Evolutionary conservation across 495 filamentous ascomycete species (phyloP).

Genomic region (Xanthoparmelia taractica): DNA sequence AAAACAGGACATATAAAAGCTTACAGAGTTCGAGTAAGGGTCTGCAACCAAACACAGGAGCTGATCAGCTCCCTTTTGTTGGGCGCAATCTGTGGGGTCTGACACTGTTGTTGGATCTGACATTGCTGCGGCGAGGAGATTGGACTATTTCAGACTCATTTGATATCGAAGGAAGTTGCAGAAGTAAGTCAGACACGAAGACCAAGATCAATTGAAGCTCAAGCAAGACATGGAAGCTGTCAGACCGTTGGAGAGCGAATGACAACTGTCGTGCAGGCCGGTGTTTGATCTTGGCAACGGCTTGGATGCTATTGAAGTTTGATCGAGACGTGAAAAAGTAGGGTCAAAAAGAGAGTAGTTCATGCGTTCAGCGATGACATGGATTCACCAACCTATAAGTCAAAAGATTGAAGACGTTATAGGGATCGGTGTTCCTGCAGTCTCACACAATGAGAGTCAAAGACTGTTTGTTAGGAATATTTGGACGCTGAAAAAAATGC

Average conservation of each 20-base stretch:
- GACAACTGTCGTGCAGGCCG: neutral
- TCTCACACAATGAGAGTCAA: too few species aligned
- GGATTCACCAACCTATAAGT: too few species aligned
- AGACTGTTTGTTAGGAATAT: too few species aligned
- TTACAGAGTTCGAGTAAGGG: conserved; percentile 42
- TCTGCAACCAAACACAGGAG: conserved; percentile 43
- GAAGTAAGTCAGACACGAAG: neutral
- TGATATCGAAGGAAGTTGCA: neutral
- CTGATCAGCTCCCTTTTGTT: conserved; percentile 26
- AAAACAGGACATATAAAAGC: conserved; percentile 16
- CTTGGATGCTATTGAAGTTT: neutral
- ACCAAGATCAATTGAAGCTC: neutral
- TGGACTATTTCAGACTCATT: neutral
- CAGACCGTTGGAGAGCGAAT: conserved; percentile 2
- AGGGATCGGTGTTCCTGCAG: too few species aligned
- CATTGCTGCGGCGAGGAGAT: conserved; percentile 2
- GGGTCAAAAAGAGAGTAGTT: too few species aligned
- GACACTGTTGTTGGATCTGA: neutral
- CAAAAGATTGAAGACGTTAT: neutral
- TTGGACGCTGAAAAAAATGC: neutral
- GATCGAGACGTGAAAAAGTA: too few species aligned
- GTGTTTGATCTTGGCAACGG: conserved; percentile 3
- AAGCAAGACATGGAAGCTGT: conserved; percentile 1
- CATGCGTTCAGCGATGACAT: neutral
- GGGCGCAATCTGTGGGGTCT: neutral